A percentile compares a stretch with the other conserved stretches of the same genome.
phyloP scores from a whole-genome alignment of 2,329 filamentous ascomycete species.

The Epichloe festucae region DNA sequence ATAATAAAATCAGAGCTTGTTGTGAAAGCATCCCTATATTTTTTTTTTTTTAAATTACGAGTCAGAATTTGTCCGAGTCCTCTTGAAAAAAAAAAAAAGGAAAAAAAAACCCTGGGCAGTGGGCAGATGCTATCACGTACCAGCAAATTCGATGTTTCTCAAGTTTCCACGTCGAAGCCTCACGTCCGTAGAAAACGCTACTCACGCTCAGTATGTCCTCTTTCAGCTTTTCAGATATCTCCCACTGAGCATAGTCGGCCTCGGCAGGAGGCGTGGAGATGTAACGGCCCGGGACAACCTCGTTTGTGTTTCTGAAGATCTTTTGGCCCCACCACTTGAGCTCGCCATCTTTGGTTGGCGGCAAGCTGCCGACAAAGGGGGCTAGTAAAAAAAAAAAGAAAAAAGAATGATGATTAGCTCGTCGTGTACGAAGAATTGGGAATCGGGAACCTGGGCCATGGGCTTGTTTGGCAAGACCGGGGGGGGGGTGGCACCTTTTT shows the following conservation, averaged over 20 bases:
- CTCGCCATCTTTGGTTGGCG: constrained; percentile 35
- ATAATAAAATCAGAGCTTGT: constrained; percentile 50
- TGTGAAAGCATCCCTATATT: constrained; percentile 49
- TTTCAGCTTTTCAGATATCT: constrained; percentile 40
- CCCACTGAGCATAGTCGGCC: constrained; percentile 50
- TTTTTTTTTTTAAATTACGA: no score
- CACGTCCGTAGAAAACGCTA: constrained; percentile 45
- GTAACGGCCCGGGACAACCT: constrained; percentile 36
- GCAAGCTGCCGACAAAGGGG: constrained; percentile 45
- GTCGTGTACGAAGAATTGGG: no score
- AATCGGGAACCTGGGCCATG: no score
- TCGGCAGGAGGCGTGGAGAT: constrained; percentile 44
- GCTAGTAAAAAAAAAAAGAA: constrained; percentile 19
- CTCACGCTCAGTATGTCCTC: constrained; percentile 45
- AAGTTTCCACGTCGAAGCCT: constrained; percentile 42
- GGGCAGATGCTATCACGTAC: constrained; percentile 25
- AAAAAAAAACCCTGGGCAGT: no score
- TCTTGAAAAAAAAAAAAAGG: background rate
- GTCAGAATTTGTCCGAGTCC: background rate
- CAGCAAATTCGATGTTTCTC: constrained; percentile 54
- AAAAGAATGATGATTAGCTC: no score
- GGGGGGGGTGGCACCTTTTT: constrained; percentile 13
- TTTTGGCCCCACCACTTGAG: constrained; percentile 50
- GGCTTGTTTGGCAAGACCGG: no score
- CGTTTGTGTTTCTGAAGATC: constrained; percentile 43